Percentiles rank a stretch among this genome's conserved stretches.
These are phyloP conservation scores for Neophaeococcomyces mojaviensis DNA, from an alignment of 2,329 filamentous ascomycete species.

Conservation along the genomic window DNA sequence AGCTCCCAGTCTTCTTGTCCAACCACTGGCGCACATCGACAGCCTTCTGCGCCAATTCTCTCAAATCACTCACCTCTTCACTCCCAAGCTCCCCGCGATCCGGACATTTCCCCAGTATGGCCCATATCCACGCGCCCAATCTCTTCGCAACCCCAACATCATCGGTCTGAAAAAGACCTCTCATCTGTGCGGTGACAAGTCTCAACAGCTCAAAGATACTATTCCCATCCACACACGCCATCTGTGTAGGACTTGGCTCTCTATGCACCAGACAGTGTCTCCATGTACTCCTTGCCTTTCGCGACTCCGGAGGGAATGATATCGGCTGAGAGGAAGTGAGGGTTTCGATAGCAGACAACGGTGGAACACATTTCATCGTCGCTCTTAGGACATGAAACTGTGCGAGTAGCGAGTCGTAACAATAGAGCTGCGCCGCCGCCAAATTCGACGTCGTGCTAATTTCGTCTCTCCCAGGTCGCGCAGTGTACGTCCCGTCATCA, in stretches of 20 bases:
- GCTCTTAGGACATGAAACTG: slow-evolving; percentile 61
- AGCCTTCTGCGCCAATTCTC: slow-evolving; percentile 73
- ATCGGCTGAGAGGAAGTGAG: slow-evolving; percentile 48
- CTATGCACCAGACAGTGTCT: slow-evolving; percentile 31
- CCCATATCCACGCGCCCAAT: slow-evolving; percentile 80
- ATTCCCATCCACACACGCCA: slow-evolving; percentile 50
- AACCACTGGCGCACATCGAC: slow-evolving; percentile 48
- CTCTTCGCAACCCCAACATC: slow-evolving; percentile 55
- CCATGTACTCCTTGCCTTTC: slow-evolving; percentile 51
- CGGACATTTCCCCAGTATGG: slow-evolving; percentile 65
- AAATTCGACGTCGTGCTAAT: slow-evolving; percentile 33
- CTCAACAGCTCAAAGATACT: slow-evolving; percentile 60
- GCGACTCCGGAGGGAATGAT: slow-evolving; percentile 47
- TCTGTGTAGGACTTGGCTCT: slow-evolving; percentile 42
- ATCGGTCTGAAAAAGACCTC: slow-evolving; percentile 55
- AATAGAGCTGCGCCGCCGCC: slow-evolving; percentile 53
- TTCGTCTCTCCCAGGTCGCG: slow-evolving; percentile 41
- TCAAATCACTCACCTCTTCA: slow-evolving; percentile 65
- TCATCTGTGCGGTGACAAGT: slow-evolving; percentile 50
- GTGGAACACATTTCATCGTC: slow-evolving; percentile 51
- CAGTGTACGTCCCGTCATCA: slow-evolving; percentile 71
- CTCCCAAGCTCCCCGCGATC: slow-evolving; percentile 68
- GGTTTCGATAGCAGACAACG: slow-evolving; percentile 43
- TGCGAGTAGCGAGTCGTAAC: slow-evolving; percentile 57
- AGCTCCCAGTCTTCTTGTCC: slow-evolving; percentile 17